Conservation (phyloP, 345 rosid genomes). For the Eucalyptus camaldulensis region DNA sequence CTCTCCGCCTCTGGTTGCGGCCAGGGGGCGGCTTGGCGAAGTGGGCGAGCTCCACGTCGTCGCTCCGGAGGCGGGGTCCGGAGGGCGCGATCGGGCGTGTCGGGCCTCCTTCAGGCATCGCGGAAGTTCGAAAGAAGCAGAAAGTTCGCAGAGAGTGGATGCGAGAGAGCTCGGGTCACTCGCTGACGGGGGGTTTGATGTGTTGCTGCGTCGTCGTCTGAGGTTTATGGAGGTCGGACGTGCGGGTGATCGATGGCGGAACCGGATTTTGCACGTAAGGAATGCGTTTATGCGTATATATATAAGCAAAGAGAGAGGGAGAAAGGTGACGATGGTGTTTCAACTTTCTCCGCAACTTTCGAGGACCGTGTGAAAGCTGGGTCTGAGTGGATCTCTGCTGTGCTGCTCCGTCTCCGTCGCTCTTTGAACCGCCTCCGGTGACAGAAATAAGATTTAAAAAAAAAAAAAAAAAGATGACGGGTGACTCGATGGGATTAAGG, state of each 20-base stretch:
- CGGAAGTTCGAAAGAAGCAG: background rate
- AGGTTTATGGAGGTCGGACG: background rate
- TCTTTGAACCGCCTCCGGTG: background rate
- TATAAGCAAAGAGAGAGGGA: background rate
- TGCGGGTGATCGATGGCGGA: background rate
- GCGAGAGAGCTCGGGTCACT: background rate
- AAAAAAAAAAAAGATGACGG: background rate
- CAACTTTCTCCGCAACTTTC: background rate
- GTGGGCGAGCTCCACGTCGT: conserved; percentile 7
- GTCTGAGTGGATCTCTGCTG: background rate
- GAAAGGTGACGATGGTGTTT: background rate
- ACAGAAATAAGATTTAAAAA: background rate
- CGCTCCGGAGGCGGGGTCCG: conserved; percentile 10
- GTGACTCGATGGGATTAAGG: background rate
- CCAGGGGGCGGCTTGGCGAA: background rate
- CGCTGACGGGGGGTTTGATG: background rate
- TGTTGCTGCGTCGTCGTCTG: background rate
- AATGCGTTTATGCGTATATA: background rate
- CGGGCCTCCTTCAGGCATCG: background rate
- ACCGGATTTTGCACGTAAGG: background rate
- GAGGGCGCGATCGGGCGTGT: background rate
- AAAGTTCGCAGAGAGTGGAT: too few species aligned
- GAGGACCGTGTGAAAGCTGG: background rate
- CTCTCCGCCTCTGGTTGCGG: background rate
- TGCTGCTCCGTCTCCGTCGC: background rate